Percentiles rank a stretch among this genome's conserved stretches.
Evolutionary conservation across 176 grass and related monocot species (phyloP).

Genomic region (Lolium rigidum): DNA sequence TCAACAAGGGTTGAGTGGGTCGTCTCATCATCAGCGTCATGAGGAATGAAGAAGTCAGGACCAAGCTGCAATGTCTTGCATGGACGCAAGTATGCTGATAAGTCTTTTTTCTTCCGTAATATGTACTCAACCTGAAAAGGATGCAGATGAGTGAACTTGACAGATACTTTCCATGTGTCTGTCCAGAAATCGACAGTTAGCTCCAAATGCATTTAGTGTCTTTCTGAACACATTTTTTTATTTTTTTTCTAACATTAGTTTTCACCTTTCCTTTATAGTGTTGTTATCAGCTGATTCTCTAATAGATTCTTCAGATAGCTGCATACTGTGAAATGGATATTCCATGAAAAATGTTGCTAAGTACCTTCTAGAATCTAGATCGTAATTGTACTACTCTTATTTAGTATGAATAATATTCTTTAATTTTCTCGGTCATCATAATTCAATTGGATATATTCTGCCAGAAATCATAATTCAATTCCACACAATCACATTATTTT

Average conservation of each 20-base stretch:
- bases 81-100: conserved; percentile 73
- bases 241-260: conserved; percentile 22
- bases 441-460: conserved; percentile 25
- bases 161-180: conserved; percentile 32
- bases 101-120: conserved; percentile 71
- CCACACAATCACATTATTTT: not conserved
- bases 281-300: conserved; percentile 15
- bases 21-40: conserved; percentile 88
- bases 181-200: conserved; percentile 9
- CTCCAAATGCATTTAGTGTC: conserved; percentile 1
- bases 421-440: conserved; percentile 26
- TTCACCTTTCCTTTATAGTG: conserved; percentile 20
- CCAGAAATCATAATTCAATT: conserved; percentile 6
- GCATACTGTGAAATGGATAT: conserved; percentile 21
- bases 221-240: conserved; percentile 14
- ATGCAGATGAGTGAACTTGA: conserved; percentile 30
- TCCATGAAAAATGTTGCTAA: conserved; percentile 27
- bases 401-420: conserved; percentile 33
- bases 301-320: conserved; percentile 21
- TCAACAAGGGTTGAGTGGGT: conserved; percentile 89
- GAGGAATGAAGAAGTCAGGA: conserved; percentile 95
- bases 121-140: conserved; percentile 85
- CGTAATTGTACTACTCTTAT: conserved; percentile 38
- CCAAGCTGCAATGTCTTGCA: conserved; percentile 94
- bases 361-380: conserved; percentile 43